A percentile compares a stretch with the other conserved stretches of the same genome.
Conservation (phyloP, 176 grass and related monocot genomes). For the Themeda triandra region DNA sequence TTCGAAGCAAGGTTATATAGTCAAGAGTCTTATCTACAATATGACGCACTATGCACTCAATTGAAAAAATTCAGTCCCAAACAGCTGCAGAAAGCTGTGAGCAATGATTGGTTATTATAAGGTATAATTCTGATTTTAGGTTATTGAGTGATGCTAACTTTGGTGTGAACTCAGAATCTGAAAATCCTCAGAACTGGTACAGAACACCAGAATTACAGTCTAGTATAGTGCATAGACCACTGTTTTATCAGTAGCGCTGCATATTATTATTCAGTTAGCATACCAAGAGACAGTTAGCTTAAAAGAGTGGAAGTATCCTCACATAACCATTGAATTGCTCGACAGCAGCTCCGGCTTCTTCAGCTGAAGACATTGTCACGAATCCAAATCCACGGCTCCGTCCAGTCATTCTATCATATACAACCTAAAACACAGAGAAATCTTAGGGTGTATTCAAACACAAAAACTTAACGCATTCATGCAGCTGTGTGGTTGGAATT, state of each 20-base stretch:
- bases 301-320: constrained; percentile 32
- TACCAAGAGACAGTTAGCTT: background rate
- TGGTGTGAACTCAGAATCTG: background rate
- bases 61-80: constrained; percentile 2
- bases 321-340: constrained; percentile 86
- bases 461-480: background rate
- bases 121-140: background rate
- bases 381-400: constrained; percentile 96
- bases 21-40: constrained; percentile 2
- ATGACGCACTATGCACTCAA: background rate
- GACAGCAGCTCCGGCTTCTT: constrained; percentile 62
- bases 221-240: background rate
- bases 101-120: background rate
- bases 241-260: background rate
- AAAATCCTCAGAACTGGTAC: background rate
- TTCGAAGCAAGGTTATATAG: background rate
- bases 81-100: background rate
- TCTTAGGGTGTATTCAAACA: background rate
- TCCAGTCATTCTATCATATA: constrained; percentile 91
- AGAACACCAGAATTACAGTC: background rate
- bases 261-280: background rate
- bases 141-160: background rate
- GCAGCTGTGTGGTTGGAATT: background rate
- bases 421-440: constrained; percentile 51
- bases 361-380: constrained; percentile 75